Evolutionary conservation across 2,329 filamentous ascomycete genomes (phyloP).

Genomic region (Zymoseptoria ardabiliae): DNA sequence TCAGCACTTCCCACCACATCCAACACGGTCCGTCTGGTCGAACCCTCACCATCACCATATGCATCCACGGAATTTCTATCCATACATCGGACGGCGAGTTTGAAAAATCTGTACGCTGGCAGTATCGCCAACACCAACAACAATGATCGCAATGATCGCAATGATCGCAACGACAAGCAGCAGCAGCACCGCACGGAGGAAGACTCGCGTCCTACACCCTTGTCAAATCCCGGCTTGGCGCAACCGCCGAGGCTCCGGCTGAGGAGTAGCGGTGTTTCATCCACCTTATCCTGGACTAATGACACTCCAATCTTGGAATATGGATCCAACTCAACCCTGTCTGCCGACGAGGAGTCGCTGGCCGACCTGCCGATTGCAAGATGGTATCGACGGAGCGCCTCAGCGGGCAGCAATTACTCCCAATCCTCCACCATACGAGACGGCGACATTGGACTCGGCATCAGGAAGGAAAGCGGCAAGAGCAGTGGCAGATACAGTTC

Average conservation of each 20-base stretch:
- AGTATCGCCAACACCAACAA: not conserved
- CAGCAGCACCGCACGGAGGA: constrained; percentile 15
- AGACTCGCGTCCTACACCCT: constrained; percentile 19
- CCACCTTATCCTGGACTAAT: constrained; percentile 17
- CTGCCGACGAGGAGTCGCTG: constrained; percentile 8
- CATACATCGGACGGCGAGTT: not conserved
- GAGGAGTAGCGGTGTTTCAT: constrained; percentile 24
- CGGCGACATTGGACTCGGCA: constrained; percentile 14
- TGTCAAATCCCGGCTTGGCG: constrained; percentile 12
- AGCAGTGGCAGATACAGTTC: constrained; percentile 22
- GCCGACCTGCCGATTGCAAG: constrained; percentile 3
- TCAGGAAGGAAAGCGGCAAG: constrained; percentile 13
- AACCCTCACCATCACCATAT: constrained; percentile 18
- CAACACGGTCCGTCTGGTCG: constrained; percentile 30
- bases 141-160: constrained; percentile 9
- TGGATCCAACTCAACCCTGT: constrained; percentile 19
- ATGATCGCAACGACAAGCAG: constrained; percentile 10
- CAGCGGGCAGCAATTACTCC: constrained; percentile 22
- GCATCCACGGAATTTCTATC: not conserved
- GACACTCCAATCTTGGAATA: constrained; percentile 17
- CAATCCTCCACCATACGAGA: constrained; percentile 22
- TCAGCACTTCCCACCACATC: constrained; percentile 5
- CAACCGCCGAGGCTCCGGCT: constrained; percentile 16
- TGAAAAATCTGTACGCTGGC: not conserved
- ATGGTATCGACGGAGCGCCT: constrained; percentile 23